These are phyloP conservation scores for Paraphaeosphaeria minitans DNA, from an alignment of 2,329 filamentous ascomycete species.

Conservation along the genomic window DNA sequence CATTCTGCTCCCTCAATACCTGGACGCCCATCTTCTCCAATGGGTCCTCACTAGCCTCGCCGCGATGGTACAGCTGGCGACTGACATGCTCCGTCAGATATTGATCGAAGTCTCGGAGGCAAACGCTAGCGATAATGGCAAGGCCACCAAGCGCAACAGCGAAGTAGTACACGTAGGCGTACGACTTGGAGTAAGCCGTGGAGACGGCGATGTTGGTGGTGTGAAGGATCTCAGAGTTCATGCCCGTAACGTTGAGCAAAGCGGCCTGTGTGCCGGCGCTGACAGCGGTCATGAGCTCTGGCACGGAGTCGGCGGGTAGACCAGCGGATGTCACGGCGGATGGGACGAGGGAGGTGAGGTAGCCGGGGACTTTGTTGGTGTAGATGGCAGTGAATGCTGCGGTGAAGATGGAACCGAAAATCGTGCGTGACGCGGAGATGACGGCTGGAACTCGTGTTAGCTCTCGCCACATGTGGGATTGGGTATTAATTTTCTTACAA, in stretches of 20 bases:
- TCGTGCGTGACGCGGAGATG: slow-evolving; percentile 22
- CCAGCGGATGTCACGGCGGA: slow-evolving; percentile 21
- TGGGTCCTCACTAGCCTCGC: slow-evolving; percentile 13
- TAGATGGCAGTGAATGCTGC: slow-evolving; percentile 29
- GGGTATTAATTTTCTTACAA: slow-evolving; percentile 16
- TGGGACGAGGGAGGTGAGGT: slow-evolving; percentile 19
- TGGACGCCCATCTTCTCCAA: slow-evolving; percentile 9
- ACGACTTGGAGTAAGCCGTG: slow-evolving; percentile 22
- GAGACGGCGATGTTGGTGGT: slow-evolving; percentile 19
- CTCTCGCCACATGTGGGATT: neutral
- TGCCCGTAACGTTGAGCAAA: slow-evolving; percentile 11
- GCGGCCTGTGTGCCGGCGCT: slow-evolving; percentile 17
- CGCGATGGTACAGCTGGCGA: slow-evolving; percentile 21
- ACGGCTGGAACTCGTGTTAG: slow-evolving; percentile 7
- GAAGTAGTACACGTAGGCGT: slow-evolving; percentile 30
- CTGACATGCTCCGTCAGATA: slow-evolving; percentile 27
- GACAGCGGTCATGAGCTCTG: slow-evolving; percentile 21
- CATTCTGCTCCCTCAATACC: neutral
- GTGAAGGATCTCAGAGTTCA: slow-evolving; percentile 18
- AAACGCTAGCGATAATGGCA: slow-evolving; percentile 19
- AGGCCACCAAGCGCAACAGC: slow-evolving; percentile 23
- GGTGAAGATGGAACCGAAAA: slow-evolving; percentile 25
- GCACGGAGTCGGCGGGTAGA: slow-evolving; percentile 20
- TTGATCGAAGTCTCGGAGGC: slow-evolving; percentile 24
- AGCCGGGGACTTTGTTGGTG: slow-evolving; percentile 25